Evolutionary conservation across 768 basidiomycete genomes (phyloP), one percentile per base, ranked within the genome.

Genomic region (Amanita molliuscula): DNA sequence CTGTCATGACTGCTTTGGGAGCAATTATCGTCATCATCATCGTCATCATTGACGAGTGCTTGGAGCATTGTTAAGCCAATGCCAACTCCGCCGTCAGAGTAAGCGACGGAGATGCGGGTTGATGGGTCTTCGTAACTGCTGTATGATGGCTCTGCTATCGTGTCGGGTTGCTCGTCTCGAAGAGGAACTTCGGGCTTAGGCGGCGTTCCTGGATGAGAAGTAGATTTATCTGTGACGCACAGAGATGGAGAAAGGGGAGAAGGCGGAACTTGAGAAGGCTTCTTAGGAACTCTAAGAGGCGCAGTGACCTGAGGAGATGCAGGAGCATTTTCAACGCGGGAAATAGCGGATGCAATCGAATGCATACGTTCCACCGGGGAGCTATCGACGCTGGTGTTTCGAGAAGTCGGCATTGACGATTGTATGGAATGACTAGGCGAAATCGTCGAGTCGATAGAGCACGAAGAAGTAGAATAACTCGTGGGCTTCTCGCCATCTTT

Each of bases 1-100:
- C 50, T 51, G 21, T 51, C 21, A 5, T 15, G 43, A 20, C 53
- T 44, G 34, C 34, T 42, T 29, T 20, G 34, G 33, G 48, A 55
- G 50, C 53, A 58, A 28, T 52, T 45, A 44, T 53, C 54, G 23
- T 44, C 41, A 18, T 63, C 62, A 3, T 59, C 56, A 0, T 62
- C 70, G 10, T 58, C 65, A 2, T 67, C 72, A 54, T 66, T 58
- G 34, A 67, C 63, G 58, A 78, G 62, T 35, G 71, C 72, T 55
- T 79, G 77, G 47, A 88, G 64, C 47, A 88, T 63, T 2, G 80
- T 80, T 29, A 87, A 63, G 1, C 86, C 86, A 33, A 88, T 88
- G 0, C 81, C 86, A 1, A 76, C 67, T 44, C 79, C 76, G 3
- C 78, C 82, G 51, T 84, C 82, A 1, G 77, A 77, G 47, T 69